Base-by-base conservation (phyloP, 805 yeast species). In the Candida parachauliodes region DNA sequence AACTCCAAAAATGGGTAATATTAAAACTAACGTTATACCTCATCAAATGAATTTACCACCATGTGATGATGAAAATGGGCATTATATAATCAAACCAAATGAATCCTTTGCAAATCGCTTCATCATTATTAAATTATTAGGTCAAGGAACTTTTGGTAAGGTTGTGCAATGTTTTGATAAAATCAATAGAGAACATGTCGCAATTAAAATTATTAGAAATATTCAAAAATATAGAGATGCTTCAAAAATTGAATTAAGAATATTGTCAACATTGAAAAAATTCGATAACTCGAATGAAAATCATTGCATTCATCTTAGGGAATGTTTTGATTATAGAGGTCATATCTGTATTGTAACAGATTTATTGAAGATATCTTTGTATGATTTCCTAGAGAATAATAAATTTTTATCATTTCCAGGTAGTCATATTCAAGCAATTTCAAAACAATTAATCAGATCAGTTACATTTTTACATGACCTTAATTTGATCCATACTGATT, bases 211-310 rank as follows among this genome's bases (percentile, higher is more conserved):
- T 44, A 93, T 93, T 35, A 72, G 95, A 41, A 87, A 96, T 15
- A 83, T 93, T 17, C 95, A 88, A 17, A 87, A 94, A 65, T 93
- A 93, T 59, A 73, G 98, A 39, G 97, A 89, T 54, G 98, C 98
- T 3, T 87, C 96, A 10, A 86, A 83, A 59, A 88, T 89, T 39
- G 99, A 93, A 63, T 69, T 93, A 18, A 66, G 98, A 33, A 88
- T 93, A 9, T 65, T 93, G 42, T 68, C 84, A 12, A 81, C 91
- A 35, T 63, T 88, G 40, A 78, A 83, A 41, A 74, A 74, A 50
- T 79, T 79, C 55, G 97, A 88, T 55, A 78, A 82, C 21, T 57
- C 67, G 21, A 83, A 78, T 58, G 49, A 62, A 50, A 84, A 77
- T 60, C 83, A 78, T 58, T 93, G 98, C 57, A 82, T 91, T 43